Conservation (phyloP, 2,329 filamentous ascomycete species). For the Botryotinia narcissicola region DNA sequence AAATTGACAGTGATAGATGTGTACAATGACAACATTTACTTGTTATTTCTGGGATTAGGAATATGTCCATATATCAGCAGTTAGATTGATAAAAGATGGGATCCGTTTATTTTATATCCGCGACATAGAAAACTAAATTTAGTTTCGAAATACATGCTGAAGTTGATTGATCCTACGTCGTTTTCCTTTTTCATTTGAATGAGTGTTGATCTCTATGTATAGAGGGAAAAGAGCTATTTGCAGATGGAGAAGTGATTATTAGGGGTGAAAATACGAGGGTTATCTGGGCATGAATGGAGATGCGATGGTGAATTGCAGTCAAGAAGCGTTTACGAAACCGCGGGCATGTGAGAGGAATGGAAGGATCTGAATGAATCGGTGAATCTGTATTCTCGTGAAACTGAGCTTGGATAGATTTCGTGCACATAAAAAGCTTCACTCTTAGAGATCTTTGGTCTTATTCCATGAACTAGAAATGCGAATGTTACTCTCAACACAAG, state of each 20-base stretch:
- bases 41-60: accelerated
- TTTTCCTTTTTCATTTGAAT: no score
- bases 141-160: no score
- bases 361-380: no score
- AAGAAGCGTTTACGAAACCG: accelerated
- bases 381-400: no score
- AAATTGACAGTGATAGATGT: background rate
- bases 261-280: accelerated
- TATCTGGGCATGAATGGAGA: background rate
- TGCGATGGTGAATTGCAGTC: background rate
- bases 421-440: background rate
- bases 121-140: no score
- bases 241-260: accelerated
- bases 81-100: accelerated
- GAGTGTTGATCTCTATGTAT: no score
- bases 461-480: no score
- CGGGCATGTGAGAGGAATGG: accelerated
- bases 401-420: background rate
- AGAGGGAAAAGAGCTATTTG: background rate
- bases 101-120: no score
- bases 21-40: background rate
- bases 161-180: no score
- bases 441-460: no score
- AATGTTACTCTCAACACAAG: no score
- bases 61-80: accelerated